Percentiles rank a stretch among this genome's conserved stretches.
Evolutionary conservation across 495 filamentous ascomycete species (phyloP).

Genomic region (Aspergillus sparsus): DNA sequence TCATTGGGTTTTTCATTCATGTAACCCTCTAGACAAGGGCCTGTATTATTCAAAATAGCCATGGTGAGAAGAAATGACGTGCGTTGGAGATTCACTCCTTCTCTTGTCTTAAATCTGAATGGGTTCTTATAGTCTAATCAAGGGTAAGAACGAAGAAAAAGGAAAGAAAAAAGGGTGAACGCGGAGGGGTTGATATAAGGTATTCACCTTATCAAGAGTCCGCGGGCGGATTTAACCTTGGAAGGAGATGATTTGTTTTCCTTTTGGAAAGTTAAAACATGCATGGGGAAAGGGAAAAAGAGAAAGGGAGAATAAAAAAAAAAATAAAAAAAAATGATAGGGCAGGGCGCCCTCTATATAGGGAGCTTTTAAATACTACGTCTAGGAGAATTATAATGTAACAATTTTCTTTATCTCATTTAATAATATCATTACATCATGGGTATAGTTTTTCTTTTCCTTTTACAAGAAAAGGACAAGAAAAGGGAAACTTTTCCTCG

Average conservation of each 20-base stretch:
- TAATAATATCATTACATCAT: too few species aligned
- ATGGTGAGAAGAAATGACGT: not conserved
- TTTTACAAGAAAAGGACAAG: too few species aligned
- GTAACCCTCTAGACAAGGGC: not conserved
- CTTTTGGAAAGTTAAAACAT: not conserved
- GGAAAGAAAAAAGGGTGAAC: too few species aligned
- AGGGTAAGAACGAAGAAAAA: not conserved
- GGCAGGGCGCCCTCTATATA: not conserved
- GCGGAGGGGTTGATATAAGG: too few species aligned
- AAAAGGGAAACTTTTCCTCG: too few species aligned
- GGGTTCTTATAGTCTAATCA: too few species aligned
- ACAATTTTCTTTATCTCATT: too few species aligned
- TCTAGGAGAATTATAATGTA: too few species aligned
- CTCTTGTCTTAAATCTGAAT: not conserved
- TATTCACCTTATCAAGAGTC: too few species aligned
- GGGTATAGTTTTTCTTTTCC: too few species aligned
- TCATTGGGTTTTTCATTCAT: not conserved
- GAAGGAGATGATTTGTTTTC: too few species aligned
- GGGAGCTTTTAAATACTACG: not conserved
- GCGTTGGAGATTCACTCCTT: not conserved
- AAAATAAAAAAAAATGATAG: not conserved
- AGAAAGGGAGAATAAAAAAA: not conserved
- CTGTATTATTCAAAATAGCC: not conserved
- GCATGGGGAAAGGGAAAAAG: not conserved
- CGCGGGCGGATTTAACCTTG: too few species aligned